Evolutionary conservation across 2,329 filamentous ascomycete species (phyloP).

Genomic region (Emergomyces orientalis): DNA sequence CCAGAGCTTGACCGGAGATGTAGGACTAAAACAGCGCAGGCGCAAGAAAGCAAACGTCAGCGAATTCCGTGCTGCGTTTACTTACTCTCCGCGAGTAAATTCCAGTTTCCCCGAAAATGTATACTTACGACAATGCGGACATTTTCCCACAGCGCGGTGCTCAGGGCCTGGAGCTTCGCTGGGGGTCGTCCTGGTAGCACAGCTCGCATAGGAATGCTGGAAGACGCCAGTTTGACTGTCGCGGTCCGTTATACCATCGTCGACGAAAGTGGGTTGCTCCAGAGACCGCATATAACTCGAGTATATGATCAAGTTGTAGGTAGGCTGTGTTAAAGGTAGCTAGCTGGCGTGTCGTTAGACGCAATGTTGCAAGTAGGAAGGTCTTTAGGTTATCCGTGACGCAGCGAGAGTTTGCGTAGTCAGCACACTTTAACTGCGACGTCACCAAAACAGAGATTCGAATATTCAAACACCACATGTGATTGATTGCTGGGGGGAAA

Average conservation of each 20-base stretch:
- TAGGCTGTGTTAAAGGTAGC: not conserved
- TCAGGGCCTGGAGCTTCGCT: constrained; percentile 67
- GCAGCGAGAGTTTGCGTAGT: not conserved
- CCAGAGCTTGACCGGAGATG: constrained; percentile 77
- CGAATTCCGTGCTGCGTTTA: not conserved
- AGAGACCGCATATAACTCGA: not conserved
- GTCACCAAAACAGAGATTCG: too few species aligned
- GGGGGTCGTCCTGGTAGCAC: constrained; percentile 71
- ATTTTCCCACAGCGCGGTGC: constrained; percentile 63
- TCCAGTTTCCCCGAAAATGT: not conserved
- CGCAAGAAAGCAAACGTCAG: constrained; percentile 2
- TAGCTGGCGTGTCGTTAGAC: not conserved
- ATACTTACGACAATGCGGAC: constrained; percentile 60
- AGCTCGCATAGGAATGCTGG: constrained; percentile 57
- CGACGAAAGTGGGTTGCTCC: not conserved
- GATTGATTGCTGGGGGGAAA: not conserved
- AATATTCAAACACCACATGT: not conserved
- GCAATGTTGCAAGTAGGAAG: not conserved
- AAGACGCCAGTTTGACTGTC: constrained; percentile 9
- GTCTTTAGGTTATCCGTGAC: not conserved
- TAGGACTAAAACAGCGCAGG: constrained; percentile 53
- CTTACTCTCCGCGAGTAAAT: not conserved
- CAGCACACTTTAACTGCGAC: not conserved
- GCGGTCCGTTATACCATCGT: constrained; percentile 15
- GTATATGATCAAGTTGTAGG: not conserved